A percentile compares a stretch with the other conserved stretches of the same genome.
Conservation (phyloP, 208 protist genomes). For the Leishmania martiniquensis region DNA sequence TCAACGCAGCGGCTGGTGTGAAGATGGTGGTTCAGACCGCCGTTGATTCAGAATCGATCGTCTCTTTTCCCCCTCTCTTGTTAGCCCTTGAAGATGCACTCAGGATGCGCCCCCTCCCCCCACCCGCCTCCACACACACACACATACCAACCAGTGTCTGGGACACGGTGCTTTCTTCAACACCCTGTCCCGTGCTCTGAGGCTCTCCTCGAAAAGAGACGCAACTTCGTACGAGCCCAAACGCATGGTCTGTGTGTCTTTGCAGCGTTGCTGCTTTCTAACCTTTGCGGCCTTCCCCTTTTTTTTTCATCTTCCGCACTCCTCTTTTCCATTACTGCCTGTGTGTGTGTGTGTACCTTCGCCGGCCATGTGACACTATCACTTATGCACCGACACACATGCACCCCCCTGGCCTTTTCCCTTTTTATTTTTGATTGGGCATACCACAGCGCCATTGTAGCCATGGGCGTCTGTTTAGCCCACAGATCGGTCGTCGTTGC, state of each 20-base stretch:
- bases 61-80: not conserved
- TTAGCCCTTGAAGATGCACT: not conserved
- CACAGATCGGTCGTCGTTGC: not conserved
- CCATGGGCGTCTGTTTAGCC: constrained; percentile 9
- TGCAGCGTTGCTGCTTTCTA: no score
- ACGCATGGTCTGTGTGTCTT: not conserved
- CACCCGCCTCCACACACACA: not conserved
- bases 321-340: not conserved
- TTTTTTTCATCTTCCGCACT: not conserved
- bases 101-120: not conserved
- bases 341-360: not conserved
- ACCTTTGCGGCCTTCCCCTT: not conserved
- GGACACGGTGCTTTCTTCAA: not conserved
- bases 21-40: not conserved
- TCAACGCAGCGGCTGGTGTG: constrained; percentile 4
- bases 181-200: not conserved
- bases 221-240: not conserved
- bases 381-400: not conserved
- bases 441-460: not conserved
- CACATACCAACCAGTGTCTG: not conserved
- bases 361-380: not conserved
- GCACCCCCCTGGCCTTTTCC: not conserved
- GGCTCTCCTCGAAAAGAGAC: not conserved
- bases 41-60: not conserved
- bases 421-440: not conserved